phyloP scores from a whole-genome alignment of 2,329 filamentous ascomycete species.

The Cytospora paraplurivora region DNA sequence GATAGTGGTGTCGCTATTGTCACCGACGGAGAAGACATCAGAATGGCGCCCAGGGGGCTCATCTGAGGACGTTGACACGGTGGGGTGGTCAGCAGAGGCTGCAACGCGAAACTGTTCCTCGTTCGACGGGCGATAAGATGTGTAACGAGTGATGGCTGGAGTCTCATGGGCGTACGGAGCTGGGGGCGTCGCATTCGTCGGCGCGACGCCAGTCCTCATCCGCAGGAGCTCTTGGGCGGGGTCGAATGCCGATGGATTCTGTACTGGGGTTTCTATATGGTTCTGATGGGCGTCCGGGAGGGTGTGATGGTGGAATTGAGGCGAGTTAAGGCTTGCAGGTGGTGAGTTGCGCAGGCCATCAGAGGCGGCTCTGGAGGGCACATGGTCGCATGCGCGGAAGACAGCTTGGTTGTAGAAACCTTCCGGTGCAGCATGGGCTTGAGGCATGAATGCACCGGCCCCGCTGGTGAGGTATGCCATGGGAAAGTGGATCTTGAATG shows the following conservation, averaged over 20 bases:
- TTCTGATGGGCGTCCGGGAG: not conserved
- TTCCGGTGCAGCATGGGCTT: slow-evolving; percentile 12
- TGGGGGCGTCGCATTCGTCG: slow-evolving; percentile 22
- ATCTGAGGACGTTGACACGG: slow-evolving; percentile 27
- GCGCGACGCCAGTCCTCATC: slow-evolving; percentile 26
- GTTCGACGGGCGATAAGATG: not conserved
- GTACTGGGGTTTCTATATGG: not conserved
- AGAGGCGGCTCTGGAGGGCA: slow-evolving; percentile 15
- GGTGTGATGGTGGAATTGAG: not conserved
- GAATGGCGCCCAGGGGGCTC: slow-evolving; percentile 21
- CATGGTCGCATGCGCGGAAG: slow-evolving; percentile 23
- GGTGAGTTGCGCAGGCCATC: slow-evolving; percentile 8
- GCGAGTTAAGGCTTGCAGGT: slow-evolving; percentile 4
- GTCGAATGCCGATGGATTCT: slow-evolving; percentile 21
- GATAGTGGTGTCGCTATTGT: slow-evolving; percentile 27
- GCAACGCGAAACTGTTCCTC: not conserved
- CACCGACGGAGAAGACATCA: slow-evolving; percentile 23
- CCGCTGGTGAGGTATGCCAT: slow-evolving; percentile 25
- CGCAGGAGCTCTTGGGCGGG: slow-evolving; percentile 25
- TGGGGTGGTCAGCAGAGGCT: slow-evolving; percentile 4
- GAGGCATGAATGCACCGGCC: slow-evolving; percentile 16
- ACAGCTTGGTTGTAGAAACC: slow-evolving; percentile 22
- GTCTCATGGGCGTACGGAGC: slow-evolving; percentile 13
- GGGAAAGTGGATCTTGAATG: slow-evolving; percentile 14
- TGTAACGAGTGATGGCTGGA: slow-evolving; percentile 6